Evolutionary conservation across 1,284 basidiomycete genomes (phyloP).

Genomic region (Fistulinella cinereoalba): DNA sequence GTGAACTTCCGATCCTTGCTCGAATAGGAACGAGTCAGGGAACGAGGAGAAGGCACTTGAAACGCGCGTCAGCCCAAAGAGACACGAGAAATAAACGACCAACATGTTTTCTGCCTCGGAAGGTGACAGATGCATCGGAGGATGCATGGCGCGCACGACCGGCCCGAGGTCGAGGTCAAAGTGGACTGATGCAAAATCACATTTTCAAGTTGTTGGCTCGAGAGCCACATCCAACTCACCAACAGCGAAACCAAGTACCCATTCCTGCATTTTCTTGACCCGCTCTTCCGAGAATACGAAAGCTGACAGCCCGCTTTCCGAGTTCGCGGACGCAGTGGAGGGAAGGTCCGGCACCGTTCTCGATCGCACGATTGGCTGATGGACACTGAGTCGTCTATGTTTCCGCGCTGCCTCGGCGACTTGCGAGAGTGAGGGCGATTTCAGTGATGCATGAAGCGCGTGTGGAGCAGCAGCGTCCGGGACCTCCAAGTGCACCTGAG

Average conservation of each 20-base stretch:
- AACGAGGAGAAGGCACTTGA: constrained; percentile 88
- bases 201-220: not conserved
- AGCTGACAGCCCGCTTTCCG: constrained; percentile 1
- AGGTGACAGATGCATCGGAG: constrained; percentile 57
- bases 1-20: constrained; percentile 69
- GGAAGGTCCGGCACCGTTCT: constrained; percentile 39
- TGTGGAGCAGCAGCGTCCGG: constrained; percentile 2
- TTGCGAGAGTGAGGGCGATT: constrained; percentile 26
- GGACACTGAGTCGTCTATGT: not conserved
- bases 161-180: constrained; percentile 90
- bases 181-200: constrained; percentile 51
- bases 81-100: constrained; percentile 33
- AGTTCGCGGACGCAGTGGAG: constrained; percentile 2
- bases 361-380: constrained; percentile 35
- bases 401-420: constrained; percentile 15
- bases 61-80: constrained; percentile 3
- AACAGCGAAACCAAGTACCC: constrained; percentile 78
- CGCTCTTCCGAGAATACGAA: constrained; percentile 48
- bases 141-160: constrained; percentile 72
- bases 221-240: constrained; percentile 43
- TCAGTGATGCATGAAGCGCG: constrained; percentile 11
- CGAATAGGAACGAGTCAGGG: constrained; percentile 84
- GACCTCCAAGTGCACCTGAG: constrained; percentile 4
- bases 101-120: constrained; percentile 83
- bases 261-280: constrained; percentile 57